Percentiles rank a stretch among this genome's conserved stretches.
phyloP scores from a whole-genome alignment of 1,139 yeast species.

The Suhomyces yuchorum region DNA sequence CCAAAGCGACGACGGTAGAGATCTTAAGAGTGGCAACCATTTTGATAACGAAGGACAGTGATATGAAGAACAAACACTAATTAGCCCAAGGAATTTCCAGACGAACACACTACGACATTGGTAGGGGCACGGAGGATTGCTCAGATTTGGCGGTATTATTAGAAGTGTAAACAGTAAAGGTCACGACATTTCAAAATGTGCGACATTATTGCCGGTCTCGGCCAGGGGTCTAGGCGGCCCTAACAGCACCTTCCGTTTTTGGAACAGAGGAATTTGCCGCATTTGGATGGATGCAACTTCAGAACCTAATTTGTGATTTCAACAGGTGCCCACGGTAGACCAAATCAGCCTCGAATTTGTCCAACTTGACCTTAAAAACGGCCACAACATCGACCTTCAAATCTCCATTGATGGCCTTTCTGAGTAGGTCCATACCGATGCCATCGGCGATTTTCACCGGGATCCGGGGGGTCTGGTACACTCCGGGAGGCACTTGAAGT shows the following conservation, averaged over 20 bases:
- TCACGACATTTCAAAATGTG: not conserved
- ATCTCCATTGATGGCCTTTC: slow-evolving; percentile 52
- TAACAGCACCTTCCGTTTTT: not conserved
- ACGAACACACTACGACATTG: slow-evolving; percentile 8
- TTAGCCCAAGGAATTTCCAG: slow-evolving; percentile 4
- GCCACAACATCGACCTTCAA: slow-evolving; percentile 51
- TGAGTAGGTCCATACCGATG: slow-evolving; percentile 51
- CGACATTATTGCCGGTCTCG: slow-evolving; percentile 12
- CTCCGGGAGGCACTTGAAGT: slow-evolving; percentile 51
- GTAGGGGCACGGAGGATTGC: slow-evolving; percentile 1
- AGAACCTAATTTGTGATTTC: slow-evolving; percentile 43
- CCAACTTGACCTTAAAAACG: slow-evolving; percentile 39
- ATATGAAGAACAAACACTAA: not conserved
- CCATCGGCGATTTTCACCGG: slow-evolving; percentile 51
- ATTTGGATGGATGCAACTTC: slow-evolving; percentile 7
- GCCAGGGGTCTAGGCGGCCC: slow-evolving; percentile 8
- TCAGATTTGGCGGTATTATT: slow-evolving; percentile 1
- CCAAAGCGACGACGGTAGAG: slow-evolving; percentile 53
- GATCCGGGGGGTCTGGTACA: slow-evolving; percentile 48
- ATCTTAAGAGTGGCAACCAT: slow-evolving; percentile 29
- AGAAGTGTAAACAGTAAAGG: slow-evolving; percentile 10
- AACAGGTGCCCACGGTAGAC: slow-evolving; percentile 47
- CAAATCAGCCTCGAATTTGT: slow-evolving; percentile 39
- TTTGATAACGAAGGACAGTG: slow-evolving; percentile 11
- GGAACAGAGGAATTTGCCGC: slow-evolving; percentile 7